A percentile compares a stretch with the other conserved stretches of the same genome.
Conservation (phyloP, 164 flowering plant species). For the Sextonia rubra region DNA sequence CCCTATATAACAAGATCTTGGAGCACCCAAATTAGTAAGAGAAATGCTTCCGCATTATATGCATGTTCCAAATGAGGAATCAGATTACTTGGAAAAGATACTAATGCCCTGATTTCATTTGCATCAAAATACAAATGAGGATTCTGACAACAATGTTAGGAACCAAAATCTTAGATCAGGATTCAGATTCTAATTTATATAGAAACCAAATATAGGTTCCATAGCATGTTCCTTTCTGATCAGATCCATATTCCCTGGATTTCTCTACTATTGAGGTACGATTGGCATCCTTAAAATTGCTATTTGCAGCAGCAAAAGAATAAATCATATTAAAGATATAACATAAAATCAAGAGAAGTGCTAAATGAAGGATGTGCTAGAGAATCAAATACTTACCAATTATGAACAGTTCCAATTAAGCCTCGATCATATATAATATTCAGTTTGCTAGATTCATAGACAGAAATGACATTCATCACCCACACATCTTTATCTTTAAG, state of each 20-base stretch:
- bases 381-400: conserved; percentile 48
- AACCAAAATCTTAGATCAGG: not conserved
- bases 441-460: conserved; percentile 45
- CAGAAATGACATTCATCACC: conserved; percentile 87
- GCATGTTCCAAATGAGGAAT: too few relatives aligned
- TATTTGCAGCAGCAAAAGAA: not conserved
- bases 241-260: too few relatives aligned
- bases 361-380: not conserved
- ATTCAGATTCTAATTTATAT: not conserved
- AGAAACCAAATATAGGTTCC: not conserved
- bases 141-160: not conserved
- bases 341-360: not conserved
- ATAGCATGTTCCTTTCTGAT: too few relatives aligned
- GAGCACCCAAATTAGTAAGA: too few relatives aligned
- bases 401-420: conserved; percentile 73
- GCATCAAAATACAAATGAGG: not conserved
- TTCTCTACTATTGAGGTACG: too few relatives aligned
- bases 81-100: not conserved
- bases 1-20: too few relatives aligned
- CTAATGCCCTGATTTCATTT: not conserved
- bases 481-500: conserved; percentile 70
- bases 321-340: not conserved
- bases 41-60: too few relatives aligned
- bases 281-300: not conserved
- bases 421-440: conserved; percentile 77